These are phyloP conservation scores for Scortechinia acanthostroma DNA, from an alignment of 2,329 filamentous ascomycete genomes.

Conservation along the genomic window DNA sequence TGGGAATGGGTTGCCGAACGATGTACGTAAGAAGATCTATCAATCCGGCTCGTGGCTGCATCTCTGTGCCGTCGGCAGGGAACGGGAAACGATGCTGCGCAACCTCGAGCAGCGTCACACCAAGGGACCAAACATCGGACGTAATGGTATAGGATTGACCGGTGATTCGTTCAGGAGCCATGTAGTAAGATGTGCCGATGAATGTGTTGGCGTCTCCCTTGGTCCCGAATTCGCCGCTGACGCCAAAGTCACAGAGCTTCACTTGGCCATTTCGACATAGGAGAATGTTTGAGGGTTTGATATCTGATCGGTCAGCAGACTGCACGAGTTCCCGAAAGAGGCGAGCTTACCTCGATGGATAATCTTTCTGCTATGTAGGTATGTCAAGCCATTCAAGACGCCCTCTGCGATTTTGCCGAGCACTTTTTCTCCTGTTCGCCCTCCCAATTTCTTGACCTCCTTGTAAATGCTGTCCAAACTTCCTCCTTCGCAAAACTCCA, in stretches of 20 bases:
- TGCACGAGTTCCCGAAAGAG: not conserved
- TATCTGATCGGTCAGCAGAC: conserved; percentile 35
- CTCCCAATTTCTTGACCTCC: conserved; percentile 90
- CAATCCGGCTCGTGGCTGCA: conserved; percentile 83
- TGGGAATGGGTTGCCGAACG: conserved; percentile 88
- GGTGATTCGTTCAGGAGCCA: conserved; percentile 96
- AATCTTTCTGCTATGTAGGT: conserved; percentile 90
- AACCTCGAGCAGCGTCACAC: conserved; percentile 96
- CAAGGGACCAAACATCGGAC: conserved; percentile 95
- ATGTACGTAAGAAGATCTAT: conserved; percentile 97
- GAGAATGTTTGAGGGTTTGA: conserved; percentile 96
- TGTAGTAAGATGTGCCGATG: conserved; percentile 97
- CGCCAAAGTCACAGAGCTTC: conserved; percentile 96
- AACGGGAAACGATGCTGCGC: conserved; percentile 97
- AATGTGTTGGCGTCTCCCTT: conserved; percentile 98
- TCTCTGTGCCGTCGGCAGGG: conserved; percentile 89
- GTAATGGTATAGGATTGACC: conserved; percentile 98
- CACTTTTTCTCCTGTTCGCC: conserved; percentile 92
- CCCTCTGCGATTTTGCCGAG: conserved; percentile 94
- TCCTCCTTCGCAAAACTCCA: conserved; percentile 98
- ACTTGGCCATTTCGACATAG: conserved; percentile 87
- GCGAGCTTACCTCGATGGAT: conserved; percentile 66
- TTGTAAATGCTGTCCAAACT: conserved; percentile 95
- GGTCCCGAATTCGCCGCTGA: conserved; percentile 94
- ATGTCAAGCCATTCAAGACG: conserved; percentile 85